Evolutionary conservation across 2,329 filamentous ascomycete species (phyloP), one percentile per base, ranked within the genome.

Genomic region (Fusarium camptoceras): DNA sequence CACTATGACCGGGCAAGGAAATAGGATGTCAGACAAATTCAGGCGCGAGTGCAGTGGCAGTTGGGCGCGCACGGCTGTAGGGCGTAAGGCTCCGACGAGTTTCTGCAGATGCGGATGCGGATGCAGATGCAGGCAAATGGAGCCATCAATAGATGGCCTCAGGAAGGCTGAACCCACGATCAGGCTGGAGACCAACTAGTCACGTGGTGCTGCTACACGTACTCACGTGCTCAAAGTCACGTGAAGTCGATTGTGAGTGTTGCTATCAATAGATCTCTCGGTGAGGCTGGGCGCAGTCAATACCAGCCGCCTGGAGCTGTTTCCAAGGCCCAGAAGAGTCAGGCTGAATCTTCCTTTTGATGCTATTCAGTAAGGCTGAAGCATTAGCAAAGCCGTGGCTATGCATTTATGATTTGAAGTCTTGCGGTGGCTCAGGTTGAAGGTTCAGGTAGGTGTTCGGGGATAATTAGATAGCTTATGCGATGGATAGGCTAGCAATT

Each of bases 1-100:
- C 65, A 66, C 73, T 60, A 64, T 54, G 59, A 50, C 64, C 49
- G 59, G 66, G 64, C 69, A 65, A 73, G 37, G 60, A 68, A 64
- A 59, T 37, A 49, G 54, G n/a, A 68, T 70, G 53, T 54, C 58
- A 59, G 59, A 58, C 51, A 70, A 60, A 56, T 59, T 73, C 57
- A 71, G 72, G 72, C 68, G 70, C 70, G 53, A 64, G 63, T 67
- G 71, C 72, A 66, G 54, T 56, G 30, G 39, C 54, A 56, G 71
- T 76, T 76, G 72, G 73, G 73, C 73, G 68, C 72, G 61, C 68
- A 75, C 66, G 66, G 73, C 44, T 63, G 55, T 43, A 66, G 48
- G 65, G 62, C 69, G 66, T 76, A 75, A 73, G 73, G 73, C 73
- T 70, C 66, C 64, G 63, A 72, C 55, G 61, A 72, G 27, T 34